Evolutionary conservation across 495 filamentous ascomycete species (phyloP).

Genomic region (Aspergillus funiculosus): DNA sequence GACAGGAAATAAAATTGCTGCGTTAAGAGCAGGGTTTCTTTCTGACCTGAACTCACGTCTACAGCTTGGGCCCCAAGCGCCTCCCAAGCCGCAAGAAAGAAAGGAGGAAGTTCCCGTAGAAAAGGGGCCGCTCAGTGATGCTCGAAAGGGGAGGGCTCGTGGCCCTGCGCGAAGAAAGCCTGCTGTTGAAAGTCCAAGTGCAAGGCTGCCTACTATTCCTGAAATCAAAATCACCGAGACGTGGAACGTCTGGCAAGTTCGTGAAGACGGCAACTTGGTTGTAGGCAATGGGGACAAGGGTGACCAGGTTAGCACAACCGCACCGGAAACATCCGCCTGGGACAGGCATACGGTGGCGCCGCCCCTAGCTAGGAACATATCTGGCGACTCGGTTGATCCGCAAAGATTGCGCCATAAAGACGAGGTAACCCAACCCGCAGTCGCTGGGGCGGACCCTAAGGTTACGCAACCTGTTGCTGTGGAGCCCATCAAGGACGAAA

Average conservation of each 20-base stretch:
- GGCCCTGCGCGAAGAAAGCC: constrained; percentile 79
- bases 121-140: constrained; percentile 75
- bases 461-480: neutral
- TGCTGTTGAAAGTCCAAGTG: constrained; percentile 31
- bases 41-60: constrained; percentile 82
- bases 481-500: constrained; percentile 11
- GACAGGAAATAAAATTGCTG: constrained; percentile 76
- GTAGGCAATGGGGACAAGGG: constrained; percentile 28
- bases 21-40: constrained; percentile 84
- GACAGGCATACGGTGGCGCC: constrained; percentile 27
- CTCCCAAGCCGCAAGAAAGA: constrained; percentile 64
- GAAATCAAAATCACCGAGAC: constrained; percentile 44
- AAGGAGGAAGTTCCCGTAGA: constrained; percentile 55
- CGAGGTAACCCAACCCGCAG: constrained; percentile 10
- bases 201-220: constrained; percentile 34
- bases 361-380: constrained; percentile 49
- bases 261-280: constrained; percentile 40
- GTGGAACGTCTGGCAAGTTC: constrained; percentile 48
- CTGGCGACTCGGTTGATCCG: constrained; percentile 48
- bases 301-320: constrained; percentile 22
- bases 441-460: constrained; percentile 3
- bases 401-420: constrained; percentile 7
- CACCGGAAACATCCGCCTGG: constrained; percentile 21
- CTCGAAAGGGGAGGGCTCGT: constrained; percentile 81
- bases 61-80: constrained; percentile 69